These are phyloP conservation scores for Saccharomycopsis fermentans DNA, from an alignment of 805 yeast species.

Conservation along the genomic window DNA sequence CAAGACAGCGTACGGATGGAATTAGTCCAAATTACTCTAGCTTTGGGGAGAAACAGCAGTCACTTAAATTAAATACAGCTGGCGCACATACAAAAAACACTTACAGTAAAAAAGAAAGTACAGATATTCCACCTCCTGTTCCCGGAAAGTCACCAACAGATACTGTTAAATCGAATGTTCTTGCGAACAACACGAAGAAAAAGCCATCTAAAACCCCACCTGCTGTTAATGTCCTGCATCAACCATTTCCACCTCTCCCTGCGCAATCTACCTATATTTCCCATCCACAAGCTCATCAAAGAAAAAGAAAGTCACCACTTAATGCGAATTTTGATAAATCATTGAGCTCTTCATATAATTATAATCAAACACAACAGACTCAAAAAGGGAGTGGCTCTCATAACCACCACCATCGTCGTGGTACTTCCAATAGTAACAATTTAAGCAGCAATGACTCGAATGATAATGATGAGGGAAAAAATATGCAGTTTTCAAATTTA, in stretches of 20 bases:
- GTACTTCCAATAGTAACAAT: background rate
- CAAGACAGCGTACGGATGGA: background rate
- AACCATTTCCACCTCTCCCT: slow-evolving; percentile 20
- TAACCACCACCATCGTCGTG: background rate
- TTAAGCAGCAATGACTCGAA: background rate
- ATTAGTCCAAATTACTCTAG: background rate
- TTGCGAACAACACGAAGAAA: background rate
- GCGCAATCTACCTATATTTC: slow-evolving; percentile 11
- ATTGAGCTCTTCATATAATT: background rate
- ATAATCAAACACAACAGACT: background rate
- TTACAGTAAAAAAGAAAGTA: background rate
- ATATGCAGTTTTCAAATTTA: background rate
- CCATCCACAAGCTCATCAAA: background rate
- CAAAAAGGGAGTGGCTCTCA: background rate
- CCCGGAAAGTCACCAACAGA: slow-evolving; percentile 5
- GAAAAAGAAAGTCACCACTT: background rate
- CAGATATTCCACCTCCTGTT: slow-evolving; percentile 13
- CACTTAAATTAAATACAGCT: background rate
- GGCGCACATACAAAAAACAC: background rate
- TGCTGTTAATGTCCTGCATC: background rate
- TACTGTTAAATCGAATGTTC: background rate
- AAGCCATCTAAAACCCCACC: background rate
- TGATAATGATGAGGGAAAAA: background rate
- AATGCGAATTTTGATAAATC: background rate
- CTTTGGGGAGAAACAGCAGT: slow-evolving; percentile 5